Base-by-base conservation (phyloP, 2,329 filamentous ascomycete species). In the Arachnomyces sp. region DNA sequence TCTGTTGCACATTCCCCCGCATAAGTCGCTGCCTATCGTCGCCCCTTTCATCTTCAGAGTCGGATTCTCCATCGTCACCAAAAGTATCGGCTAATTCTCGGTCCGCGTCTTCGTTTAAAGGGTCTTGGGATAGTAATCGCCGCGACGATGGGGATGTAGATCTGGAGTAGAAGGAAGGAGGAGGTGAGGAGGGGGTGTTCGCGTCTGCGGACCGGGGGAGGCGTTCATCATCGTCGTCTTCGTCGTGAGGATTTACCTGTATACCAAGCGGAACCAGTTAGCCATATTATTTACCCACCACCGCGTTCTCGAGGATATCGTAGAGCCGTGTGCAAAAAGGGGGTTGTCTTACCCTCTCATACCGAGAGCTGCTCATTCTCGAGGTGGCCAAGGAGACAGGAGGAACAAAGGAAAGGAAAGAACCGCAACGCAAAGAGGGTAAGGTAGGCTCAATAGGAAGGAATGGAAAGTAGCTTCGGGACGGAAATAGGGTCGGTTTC, bases 71-170 rank as follows among this genome's bases (percentile, higher is more conserved):
- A 50, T 83, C 84, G 55, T 83, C 79, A 58, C 87, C 90, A 61
- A 98, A 98, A 1, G 92, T 88, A 59, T 96, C 90, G 52, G 85
- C 86, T 11, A 98, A 75, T n/a, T 85, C 82, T 46, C 83, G 74
- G 54, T 94, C 81, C 45, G 87, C 82, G 43, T 76, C 70, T 50
- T 64, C 67, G 40, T 61, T 57, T 42, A 68, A 61, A 30, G 70
- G 68, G 49, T 75, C 70, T 43, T 71, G 62, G 38, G 72, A 68
- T 61, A 70, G 71, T 66, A 66, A 66, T 40, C 70, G 72, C 45
- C 68, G 65, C 34, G 71, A 68, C 14, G 69, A 62, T 25, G 73
- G 75, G 28, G 84, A 89, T 2, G 87, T 87, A 25, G 82, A 73
- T 58, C 84, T 79, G 34, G 89, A 95, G 60, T 81, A 86, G 64